Conservation (phyloP, 2,329 filamentous ascomycete species). For the Amylocarpus encephaloides region DNA sequence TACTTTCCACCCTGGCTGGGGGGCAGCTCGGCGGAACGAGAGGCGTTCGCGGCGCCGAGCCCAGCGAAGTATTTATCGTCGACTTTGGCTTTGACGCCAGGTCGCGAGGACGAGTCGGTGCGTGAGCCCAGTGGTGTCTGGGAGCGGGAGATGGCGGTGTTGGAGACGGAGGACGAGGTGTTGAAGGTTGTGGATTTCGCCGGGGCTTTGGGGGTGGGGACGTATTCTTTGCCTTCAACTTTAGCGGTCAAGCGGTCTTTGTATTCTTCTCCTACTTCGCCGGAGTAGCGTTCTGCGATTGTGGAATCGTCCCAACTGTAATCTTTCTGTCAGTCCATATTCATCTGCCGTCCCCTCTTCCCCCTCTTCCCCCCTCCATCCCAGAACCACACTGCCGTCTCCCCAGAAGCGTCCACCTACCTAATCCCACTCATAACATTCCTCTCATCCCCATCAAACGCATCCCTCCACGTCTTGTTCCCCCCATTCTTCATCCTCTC, state of each 20-base stretch:
- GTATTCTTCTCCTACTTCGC: slow-evolving; percentile 88
- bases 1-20: slow-evolving; percentile 93
- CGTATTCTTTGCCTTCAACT: slow-evolving; percentile 82
- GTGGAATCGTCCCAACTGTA: slow-evolving; percentile 68
- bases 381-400: too few relatives aligned
- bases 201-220: slow-evolving; percentile 57
- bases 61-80: slow-evolving; percentile 88
- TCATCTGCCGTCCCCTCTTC: neutral
- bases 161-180: slow-evolving; percentile 12
- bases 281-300: slow-evolving; percentile 84
- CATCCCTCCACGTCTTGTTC: slow-evolving; percentile 79
- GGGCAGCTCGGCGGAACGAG: slow-evolving; percentile 64
- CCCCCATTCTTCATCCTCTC: slow-evolving; percentile 89
- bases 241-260: slow-evolving; percentile 84
- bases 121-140: slow-evolving; percentile 25
- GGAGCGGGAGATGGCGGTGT: slow-evolving; percentile 24
- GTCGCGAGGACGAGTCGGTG: slow-evolving; percentile 27
- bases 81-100: slow-evolving; percentile 49
- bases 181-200: slow-evolving; percentile 17
- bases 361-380: neutral
- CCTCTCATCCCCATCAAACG: slow-evolving; percentile 70
- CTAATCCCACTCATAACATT: slow-evolving; percentile 58
- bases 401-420: slow-evolving; percentile 17
- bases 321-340: neutral
- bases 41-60: slow-evolving; percentile 77